Evolutionary conservation across 2,329 filamentous ascomycete species (phyloP), one percentile per base, ranked within the genome.

Genomic region (Trichoderma polysporum): DNA sequence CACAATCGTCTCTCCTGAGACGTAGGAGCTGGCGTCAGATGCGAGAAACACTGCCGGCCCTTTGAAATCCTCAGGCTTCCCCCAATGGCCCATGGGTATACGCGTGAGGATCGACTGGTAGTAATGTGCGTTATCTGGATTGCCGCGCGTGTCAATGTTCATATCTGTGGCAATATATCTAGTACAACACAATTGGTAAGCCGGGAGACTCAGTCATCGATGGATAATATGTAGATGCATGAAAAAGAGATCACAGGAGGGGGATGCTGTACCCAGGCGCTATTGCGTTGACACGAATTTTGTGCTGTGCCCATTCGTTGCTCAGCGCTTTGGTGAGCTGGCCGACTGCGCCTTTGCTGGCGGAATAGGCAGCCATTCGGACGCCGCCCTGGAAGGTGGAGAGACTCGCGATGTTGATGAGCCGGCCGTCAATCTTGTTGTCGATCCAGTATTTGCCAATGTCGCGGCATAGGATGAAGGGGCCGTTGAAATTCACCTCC

Each of bases 391-490:
- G 58, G 45, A 62, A 62, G 15, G 58, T 47, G 25, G 58, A 41
- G 9, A 62, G 29, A 33, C 58, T 62, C 19, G 41, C 58, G 10
- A 47, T 62, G 41, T 62, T 62, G 29, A 62, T 62, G 41, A 62
- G 37, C 19, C 39, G 9, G 29, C 58, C 58, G 3, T 50, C 37
- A n/a, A 62, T 62, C 15, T 35, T 50, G 25, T 62, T 62, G 3
- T 62, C 58, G 37, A 62, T 62, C 58, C 58, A 62, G 19, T 62
- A 52, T 22, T 22, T 62, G 17, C 58, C 58, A 33, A 62, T 62
- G 25, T 62, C 58, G 31, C 58, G 37, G 58, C 58, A 62, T 25
- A 62, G 27, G 29, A 50, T 29, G 47, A 62, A 62, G 19, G 58
- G 37, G 37, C 39, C 35, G 57, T 49, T 49, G 39, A 61, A 45